Evolutionary conservation across 345 rosid genomes (phyloP), one percentile per base, ranked within the genome.

Genomic region (Moringa oleifera): DNA sequence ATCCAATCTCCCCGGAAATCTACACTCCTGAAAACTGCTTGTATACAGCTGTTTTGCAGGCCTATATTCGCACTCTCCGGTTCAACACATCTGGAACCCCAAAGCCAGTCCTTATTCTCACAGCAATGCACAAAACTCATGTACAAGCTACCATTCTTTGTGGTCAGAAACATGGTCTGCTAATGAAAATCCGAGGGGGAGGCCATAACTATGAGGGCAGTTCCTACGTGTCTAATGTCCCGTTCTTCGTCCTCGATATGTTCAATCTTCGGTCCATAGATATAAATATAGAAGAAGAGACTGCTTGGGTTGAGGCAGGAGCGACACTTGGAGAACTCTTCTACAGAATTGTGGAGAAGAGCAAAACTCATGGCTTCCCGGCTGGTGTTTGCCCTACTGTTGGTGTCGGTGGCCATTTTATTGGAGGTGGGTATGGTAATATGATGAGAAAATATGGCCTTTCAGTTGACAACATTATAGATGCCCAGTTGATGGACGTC

Each of bases 381-480:
- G 84, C 75, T 0, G 83, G 84, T 0, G 63, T 73, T 9, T 80
- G 77, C 55, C 74, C 73, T 24, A 71, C 79, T 0, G 70, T 79
- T 0, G 83, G 86, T 2, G 76, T 68, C 3, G 91, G 84, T 10
- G 86, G 91, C 1, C 84, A 82, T 62, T 45, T 85, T 0, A 66
- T 72, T 3, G 85, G 83, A 9, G 90, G 77, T 0, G 90, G 88
- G 1, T 79, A 83, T 31, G 91, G 86, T 0, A 69, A 69, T 68
- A 22, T 85, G 74, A 37, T 79, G 68, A 63, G 84, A 36, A 81
- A 83, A 68, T 69, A 64, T 37, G 86, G 88, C 0, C 65, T 85
- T 0, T 60, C 86, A 0, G 77, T 70, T 0, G 91, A 85, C 59
- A 25, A 85, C 60, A 50, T 85, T 0, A 64, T 75, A 4, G 85